Evolutionary conservation across 306 rosid genomes (phyloP).

Genomic region (Sicyos edulis): DNA sequence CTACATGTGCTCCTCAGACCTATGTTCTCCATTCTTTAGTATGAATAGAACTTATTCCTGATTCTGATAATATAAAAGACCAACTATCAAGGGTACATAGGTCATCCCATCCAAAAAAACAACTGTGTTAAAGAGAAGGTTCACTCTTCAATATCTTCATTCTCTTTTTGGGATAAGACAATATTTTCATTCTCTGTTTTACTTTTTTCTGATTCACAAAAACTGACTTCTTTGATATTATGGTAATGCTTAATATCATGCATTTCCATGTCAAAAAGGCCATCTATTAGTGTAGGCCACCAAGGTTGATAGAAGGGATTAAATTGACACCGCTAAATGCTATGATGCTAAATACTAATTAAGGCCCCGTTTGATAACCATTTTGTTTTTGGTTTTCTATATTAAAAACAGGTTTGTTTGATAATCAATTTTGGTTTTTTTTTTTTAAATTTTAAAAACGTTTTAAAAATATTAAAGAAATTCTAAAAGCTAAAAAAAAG

Average conservation of each 20-base stretch:
- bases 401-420: no score
- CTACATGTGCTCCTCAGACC: neutral
- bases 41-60: neutral
- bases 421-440: no score
- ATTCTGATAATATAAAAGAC: neutral
- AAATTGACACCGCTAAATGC: neutral
- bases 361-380: no score
- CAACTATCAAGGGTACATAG: neutral
- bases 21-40: neutral
- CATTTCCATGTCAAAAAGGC: neutral
- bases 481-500: no score
- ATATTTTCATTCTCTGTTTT: neutral
- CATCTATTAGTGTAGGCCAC: neutral
- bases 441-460: no score
- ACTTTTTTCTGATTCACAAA: neutral
- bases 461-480: no score
- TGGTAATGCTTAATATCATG: neutral
- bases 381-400: no score
- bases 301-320: neutral
- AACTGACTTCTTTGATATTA: neutral
- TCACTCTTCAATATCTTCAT: neutral
- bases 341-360: no score
- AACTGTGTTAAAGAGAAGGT: neutral
- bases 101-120: neutral
- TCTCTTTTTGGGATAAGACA: no score